phyloP scores from a whole-genome alignment of 352 stramenopile genomes.

The Pythium pyrilobum region DNA sequence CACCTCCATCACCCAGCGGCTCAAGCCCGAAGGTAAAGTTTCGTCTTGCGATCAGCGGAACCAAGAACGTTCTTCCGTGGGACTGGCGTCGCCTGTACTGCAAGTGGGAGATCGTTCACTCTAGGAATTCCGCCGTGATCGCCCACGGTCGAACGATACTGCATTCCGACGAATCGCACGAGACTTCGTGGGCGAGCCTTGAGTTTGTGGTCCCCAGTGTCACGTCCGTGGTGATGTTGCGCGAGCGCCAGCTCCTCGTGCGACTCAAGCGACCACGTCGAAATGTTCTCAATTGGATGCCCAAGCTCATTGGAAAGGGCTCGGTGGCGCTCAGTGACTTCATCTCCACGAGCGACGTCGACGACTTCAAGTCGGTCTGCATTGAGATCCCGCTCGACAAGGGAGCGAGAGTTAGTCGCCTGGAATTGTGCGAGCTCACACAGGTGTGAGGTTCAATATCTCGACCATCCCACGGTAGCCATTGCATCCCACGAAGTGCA shows the following conservation, averaged over 20 bases:
- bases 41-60: not conserved
- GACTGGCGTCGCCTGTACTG: conserved; percentile 19
- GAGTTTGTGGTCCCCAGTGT: conserved; percentile 7
- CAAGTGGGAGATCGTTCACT: conserved; percentile 19
- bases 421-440: too few relatives aligned
- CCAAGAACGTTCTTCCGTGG: conserved; percentile 4
- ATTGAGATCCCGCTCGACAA: too few relatives aligned
- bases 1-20: not conserved
- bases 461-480: too few relatives aligned
- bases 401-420: too few relatives aligned
- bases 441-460: too few relatives aligned
- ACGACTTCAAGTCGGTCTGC: too few relatives aligned
- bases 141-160: conserved; percentile 1
- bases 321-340: conserved; percentile 11
- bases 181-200: conserved; percentile 5
- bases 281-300: not conserved
- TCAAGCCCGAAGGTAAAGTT: conserved; percentile 2
- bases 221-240: conserved; percentile 13
- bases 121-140: not conserved
- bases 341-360: too few relatives aligned
- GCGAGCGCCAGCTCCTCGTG: conserved; percentile 10
- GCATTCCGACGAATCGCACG: not conserved
- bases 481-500: conserved; percentile 1
- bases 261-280: conserved; percentile 14
- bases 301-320: conserved; percentile 12